Percentiles rank a stretch among this genome's conserved stretches.
Conservation (phyloP, 768 basidiomycete genomes). For the Pulveroboletus sp. region DNA sequence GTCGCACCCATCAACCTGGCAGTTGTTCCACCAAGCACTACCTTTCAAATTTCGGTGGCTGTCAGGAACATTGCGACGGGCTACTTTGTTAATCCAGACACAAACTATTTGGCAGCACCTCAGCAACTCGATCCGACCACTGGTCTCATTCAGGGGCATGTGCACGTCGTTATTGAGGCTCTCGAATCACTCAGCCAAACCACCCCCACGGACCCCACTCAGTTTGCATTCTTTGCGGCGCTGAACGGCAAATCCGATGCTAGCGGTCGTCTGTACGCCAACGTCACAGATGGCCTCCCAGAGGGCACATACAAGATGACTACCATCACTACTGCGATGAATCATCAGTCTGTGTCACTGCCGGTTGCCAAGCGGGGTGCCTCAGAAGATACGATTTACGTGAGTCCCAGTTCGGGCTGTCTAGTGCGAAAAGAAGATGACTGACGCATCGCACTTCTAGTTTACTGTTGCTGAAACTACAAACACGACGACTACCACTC, state of each 20-base stretch:
- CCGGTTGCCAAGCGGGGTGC: conserved; percentile 38
- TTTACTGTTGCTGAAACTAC: conserved; percentile 20
- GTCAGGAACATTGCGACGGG: conserved; percentile 46
- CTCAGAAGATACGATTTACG: conserved; percentile 40
- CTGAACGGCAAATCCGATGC: conserved; percentile 41
- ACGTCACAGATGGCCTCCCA: conserved; percentile 50
- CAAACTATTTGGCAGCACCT: conserved; percentile 54
- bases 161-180: conserved; percentile 56
- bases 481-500: background rate
- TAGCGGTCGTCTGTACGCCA: conserved; percentile 42
- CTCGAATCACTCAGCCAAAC: conserved; percentile 47
- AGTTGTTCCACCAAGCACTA: conserved; percentile 38
- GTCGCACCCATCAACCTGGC: conserved; percentile 40
- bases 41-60: conserved; percentile 51
- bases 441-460: conserved; percentile 14
- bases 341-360: conserved; percentile 39
- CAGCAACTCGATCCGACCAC: conserved; percentile 40
- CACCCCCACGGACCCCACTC: conserved; percentile 41
- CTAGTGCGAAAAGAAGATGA: background rate
- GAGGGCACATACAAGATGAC: conserved; percentile 47
- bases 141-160: conserved; percentile 57
- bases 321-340: conserved; percentile 42
- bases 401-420: conserved; percentile 15
- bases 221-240: conserved; percentile 58
- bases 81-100: conserved; percentile 50